These are phyloP conservation scores for Rhodosporidiobolus sp. DNA, from an alignment of 768 basidiomycete species.

Conservation along the genomic window DNA sequence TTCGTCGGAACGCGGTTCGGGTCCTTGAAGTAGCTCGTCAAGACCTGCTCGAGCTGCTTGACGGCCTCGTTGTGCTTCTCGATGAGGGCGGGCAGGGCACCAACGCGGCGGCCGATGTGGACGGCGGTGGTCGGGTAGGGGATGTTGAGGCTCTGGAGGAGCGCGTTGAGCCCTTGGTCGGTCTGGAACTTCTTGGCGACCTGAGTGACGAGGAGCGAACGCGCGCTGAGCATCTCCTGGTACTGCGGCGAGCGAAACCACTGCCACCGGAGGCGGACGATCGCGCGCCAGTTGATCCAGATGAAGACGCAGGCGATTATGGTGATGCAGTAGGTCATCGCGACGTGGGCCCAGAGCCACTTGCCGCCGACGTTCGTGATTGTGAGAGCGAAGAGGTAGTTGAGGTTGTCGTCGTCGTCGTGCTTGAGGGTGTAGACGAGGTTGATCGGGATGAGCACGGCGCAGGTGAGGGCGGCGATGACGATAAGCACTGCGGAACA, in stretches of 20 bases:
- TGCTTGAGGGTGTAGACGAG: slow-evolving; percentile 73
- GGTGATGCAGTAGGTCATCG: slow-evolving; percentile 75
- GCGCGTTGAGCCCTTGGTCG: slow-evolving; percentile 74
- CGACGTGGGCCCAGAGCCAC: slow-evolving; percentile 64
- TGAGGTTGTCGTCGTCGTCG: slow-evolving; percentile 55
- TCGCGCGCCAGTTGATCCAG: slow-evolving; percentile 46
- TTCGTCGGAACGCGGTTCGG: slow-evolving; percentile 72
- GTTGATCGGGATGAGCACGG: slow-evolving; percentile 80
- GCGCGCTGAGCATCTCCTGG: slow-evolving; percentile 82
- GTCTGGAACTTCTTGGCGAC: slow-evolving; percentile 77
- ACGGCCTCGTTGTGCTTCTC: slow-evolving; percentile 92
- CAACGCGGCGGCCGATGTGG: slow-evolving; percentile 81
- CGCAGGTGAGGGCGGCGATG: slow-evolving; percentile 65
- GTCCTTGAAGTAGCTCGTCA: slow-evolving; percentile 80
- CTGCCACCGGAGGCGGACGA: slow-evolving; percentile 71
- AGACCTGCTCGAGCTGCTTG: slow-evolving; percentile 78
- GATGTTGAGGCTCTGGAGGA: slow-evolving; percentile 59
- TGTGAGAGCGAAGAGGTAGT: slow-evolving; percentile 47
- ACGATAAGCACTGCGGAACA: slow-evolving; percentile 54
- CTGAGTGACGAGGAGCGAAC: slow-evolving; percentile 75
- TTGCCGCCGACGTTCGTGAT: slow-evolving; percentile 42
- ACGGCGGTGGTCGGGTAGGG: slow-evolving; percentile 90
- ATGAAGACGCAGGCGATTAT: slow-evolving; percentile 55
- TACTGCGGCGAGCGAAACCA: slow-evolving; percentile 73
- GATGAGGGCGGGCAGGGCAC: slow-evolving; percentile 81